phyloP scores from a whole-genome alignment of 108 stramenopile species.

The Nitzschia palea region DNA sequence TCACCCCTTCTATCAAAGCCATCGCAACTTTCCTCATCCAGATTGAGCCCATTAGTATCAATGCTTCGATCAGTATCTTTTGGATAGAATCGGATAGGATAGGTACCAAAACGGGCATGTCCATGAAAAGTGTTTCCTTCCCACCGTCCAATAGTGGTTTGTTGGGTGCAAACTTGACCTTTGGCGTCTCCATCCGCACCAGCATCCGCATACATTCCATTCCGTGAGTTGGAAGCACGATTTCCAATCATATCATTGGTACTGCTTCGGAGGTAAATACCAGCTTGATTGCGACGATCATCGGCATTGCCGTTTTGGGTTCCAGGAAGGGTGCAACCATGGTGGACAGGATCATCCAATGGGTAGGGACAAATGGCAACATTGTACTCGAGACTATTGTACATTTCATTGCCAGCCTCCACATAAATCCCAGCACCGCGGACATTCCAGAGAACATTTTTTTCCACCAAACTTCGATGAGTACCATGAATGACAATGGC shows the following conservation, averaged over 20 bases:
- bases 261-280: constrained; percentile 39
- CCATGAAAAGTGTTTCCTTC: constrained; percentile 64
- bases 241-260: constrained; percentile 54
- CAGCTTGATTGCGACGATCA: constrained; percentile 51
- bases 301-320: constrained; percentile 47
- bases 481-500: constrained; percentile 65
- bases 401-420: constrained; percentile 75
- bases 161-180: constrained; percentile 41
- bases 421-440: constrained; percentile 60
- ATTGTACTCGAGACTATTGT: constrained; percentile 57
- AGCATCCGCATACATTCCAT: constrained; percentile 53
- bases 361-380: constrained; percentile 57
- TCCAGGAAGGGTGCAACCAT: constrained; percentile 64
- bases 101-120: constrained; percentile 42
- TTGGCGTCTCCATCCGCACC: constrained; percentile 41
- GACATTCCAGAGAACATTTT: constrained; percentile 61
- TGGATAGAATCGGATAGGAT: constrained; percentile 39
- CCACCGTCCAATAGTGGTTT: constrained; percentile 32
- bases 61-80: constrained; percentile 54
- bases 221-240: constrained; percentile 54
- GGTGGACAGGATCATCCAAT: constrained; percentile 31
- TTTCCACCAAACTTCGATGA: constrained; percentile 41
- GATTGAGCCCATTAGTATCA: constrained; percentile 41
- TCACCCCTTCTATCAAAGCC: constrained; percentile 42
- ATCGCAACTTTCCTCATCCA: constrained; percentile 34